Evolutionary conservation across 116 monocot genomes (phyloP).

Genomic region (Iris pallida): DNA sequence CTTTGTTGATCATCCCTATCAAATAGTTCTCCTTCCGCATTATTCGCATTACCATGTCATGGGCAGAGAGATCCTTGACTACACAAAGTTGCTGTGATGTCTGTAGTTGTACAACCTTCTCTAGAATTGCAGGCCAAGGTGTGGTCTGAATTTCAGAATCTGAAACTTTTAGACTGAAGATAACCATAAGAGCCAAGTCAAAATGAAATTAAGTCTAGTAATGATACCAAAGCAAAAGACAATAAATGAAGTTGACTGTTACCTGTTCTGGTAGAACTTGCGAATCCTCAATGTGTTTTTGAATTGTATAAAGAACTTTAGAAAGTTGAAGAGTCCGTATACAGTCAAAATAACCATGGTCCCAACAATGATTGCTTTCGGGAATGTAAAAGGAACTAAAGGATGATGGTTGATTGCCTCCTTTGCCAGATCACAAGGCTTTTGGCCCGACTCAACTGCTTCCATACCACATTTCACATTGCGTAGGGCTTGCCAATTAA

Average conservation of each 20-base stretch:
- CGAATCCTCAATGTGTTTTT: constrained; percentile 68
- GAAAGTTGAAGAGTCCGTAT: constrained; percentile 80
- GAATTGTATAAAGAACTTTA: constrained; percentile 85
- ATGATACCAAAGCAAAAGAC: constrained; percentile 2
- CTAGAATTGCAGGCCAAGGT: constrained; percentile 73
- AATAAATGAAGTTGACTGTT: constrained; percentile 3
- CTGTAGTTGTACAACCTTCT: constrained; percentile 80
- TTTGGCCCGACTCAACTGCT: constrained; percentile 81
- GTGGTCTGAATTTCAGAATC: constrained; percentile 85
- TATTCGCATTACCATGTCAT: constrained; percentile 91
- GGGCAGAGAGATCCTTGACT: constrained; percentile 85
- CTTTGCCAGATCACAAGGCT: constrained; percentile 76
- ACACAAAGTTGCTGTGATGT: constrained; percentile 72
- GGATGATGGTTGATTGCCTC: constrained; percentile 79
- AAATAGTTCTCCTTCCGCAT: constrained; percentile 98
- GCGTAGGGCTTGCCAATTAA: constrained; percentile 79
- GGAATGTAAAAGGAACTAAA: constrained; percentile 73
- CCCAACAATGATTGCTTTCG: constrained; percentile 69
- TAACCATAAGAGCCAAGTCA: background rate
- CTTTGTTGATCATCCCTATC: constrained; percentile 97
- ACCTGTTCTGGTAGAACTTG: constrained; percentile 71
- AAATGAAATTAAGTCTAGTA: background rate
- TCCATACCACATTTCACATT: constrained; percentile 86
- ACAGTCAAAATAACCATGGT: constrained; percentile 68
- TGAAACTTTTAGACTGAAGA: constrained; percentile 63